phyloP scores from a whole-genome alignment of 805 yeast species.

The Kockiozyma suomiensis region DNA sequence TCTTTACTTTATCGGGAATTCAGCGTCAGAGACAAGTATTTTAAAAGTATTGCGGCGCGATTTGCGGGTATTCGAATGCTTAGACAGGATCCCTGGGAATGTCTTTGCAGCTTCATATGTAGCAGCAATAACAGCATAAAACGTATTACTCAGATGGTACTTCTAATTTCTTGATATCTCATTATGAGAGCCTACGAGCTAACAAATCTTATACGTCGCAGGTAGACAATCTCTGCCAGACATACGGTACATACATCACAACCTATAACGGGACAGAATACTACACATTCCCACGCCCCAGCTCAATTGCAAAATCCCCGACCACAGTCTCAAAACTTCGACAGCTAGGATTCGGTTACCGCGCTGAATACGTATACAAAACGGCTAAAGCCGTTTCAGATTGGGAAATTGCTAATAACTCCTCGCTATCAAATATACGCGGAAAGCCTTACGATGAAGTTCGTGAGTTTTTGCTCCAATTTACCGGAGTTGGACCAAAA shows the following conservation, averaged over 20 bases:
- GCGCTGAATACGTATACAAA: slow-evolving; percentile 82
- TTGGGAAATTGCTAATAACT: slow-evolving; percentile 35
- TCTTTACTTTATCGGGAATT: slow-evolving; percentile 60
- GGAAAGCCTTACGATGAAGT: slow-evolving; percentile 53
- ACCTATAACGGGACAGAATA: slow-evolving; percentile 57
- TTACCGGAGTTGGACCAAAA: slow-evolving; percentile 93
- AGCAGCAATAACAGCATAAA: slow-evolving; percentile 95
- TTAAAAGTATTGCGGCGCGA: slow-evolving; percentile 41
- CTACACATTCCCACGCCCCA: slow-evolving; percentile 75
- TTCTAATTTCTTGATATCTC: too few species aligned
- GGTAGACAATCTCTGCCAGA: slow-evolving; percentile 61
- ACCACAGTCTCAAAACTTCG: slow-evolving; percentile 50
- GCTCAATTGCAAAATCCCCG: background rate
- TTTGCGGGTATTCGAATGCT: slow-evolving; percentile 79
- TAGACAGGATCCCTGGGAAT: slow-evolving; percentile 97
- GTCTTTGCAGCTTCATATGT: slow-evolving; percentile 84
- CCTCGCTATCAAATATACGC: slow-evolving; percentile 49
- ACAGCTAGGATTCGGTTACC: slow-evolving; percentile 71
- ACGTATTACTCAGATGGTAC: slow-evolving; percentile 88
- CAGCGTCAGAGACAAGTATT: slow-evolving; percentile 58
- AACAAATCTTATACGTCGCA: background rate
- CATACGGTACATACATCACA: slow-evolving; percentile 67
- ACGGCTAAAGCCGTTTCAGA: slow-evolving; percentile 64
- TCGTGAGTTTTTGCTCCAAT: slow-evolving; percentile 61
- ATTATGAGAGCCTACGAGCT: too few species aligned